phyloP scores from a whole-genome alignment of 2,329 filamentous ascomycete species.

The Beauveria rudraprayagi region DNA sequence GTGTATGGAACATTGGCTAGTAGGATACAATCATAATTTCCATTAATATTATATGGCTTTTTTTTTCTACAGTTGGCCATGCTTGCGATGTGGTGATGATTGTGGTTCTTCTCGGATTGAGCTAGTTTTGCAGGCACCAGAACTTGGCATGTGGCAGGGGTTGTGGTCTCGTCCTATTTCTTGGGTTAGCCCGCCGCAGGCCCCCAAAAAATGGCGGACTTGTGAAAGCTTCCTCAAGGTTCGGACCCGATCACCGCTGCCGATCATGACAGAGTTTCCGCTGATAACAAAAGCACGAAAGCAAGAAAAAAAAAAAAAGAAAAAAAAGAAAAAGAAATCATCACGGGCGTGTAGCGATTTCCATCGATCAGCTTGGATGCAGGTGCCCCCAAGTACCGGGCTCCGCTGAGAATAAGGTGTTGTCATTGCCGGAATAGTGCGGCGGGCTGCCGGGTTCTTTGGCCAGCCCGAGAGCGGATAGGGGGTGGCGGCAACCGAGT shows the following conservation, averaged over 20 bases:
- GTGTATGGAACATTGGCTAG: no score
- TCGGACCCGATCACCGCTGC: background rate
- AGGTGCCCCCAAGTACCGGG: background rate
- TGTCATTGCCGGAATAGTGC: background rate
- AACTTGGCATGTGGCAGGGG: no score
- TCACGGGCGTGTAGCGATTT: background rate
- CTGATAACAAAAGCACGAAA: background rate
- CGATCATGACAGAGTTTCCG: background rate
- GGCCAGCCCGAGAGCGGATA: constrained; percentile 6
- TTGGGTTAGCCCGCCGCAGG: background rate
- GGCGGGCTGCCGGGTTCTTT: constrained; percentile 6
- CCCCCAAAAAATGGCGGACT: background rate
- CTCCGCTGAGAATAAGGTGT: background rate
- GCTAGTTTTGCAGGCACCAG: no score
- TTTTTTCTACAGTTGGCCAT: no score
- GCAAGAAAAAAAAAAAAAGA: no score
- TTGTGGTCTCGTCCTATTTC: background rate
- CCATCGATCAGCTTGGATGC: background rate
- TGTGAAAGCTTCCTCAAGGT: background rate
- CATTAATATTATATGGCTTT: no score
- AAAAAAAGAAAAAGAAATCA: no score
- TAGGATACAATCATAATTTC: no score
- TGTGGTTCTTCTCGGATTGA: no score
- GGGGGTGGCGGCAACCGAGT: constrained; percentile 3
- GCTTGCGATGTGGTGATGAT: no score